These are phyloP conservation scores for Phytophthora lateralis DNA, from an alignment of 352 stramenopile genomes.

Conservation along the genomic window DNA sequence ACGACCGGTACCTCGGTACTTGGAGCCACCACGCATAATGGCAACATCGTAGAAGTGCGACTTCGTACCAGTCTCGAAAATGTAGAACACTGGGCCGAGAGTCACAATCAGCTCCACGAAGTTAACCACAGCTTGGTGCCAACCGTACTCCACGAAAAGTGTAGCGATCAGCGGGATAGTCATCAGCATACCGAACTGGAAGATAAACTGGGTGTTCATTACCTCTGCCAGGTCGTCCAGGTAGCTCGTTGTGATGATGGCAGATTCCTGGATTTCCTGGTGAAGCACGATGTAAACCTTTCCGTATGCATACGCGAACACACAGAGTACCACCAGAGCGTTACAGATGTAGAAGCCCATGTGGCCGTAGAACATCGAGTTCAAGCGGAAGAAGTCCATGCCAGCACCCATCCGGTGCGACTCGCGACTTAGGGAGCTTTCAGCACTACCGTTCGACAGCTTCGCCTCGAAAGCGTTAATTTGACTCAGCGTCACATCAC, in stretches of 20 bases:
- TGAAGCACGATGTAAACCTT: conserved; percentile 89
- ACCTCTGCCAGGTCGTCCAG: conserved; percentile 78
- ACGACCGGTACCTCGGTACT: conserved; percentile 85
- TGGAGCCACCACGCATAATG: conserved; percentile 87
- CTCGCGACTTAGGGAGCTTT: conserved; percentile 83
- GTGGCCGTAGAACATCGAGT: conserved; percentile 91
- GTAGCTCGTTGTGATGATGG: conserved; percentile 77
- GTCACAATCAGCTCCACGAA: conserved; percentile 85
- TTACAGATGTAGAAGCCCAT: conserved; percentile 92
- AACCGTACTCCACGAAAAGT: conserved; percentile 85
- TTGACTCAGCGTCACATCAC: conserved; percentile 88
- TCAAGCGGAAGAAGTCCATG: conserved; percentile 91
- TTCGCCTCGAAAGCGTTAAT: conserved; percentile 91
- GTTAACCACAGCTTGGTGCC: conserved; percentile 79
- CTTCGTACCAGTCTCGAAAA: conserved; percentile 88
- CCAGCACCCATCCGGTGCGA: conserved; percentile 79
- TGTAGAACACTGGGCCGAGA: conserved; percentile 87
- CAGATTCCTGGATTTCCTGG: conserved; percentile 67
- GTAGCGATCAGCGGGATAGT: conserved; percentile 86
- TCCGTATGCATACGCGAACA: conserved; percentile 82
- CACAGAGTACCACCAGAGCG: conserved; percentile 77
- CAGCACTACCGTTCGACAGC: conserved; percentile 78
- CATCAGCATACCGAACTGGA: conserved; percentile 91
- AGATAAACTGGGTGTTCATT: conserved; percentile 88
- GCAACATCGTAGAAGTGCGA: conserved; percentile 87